Evolutionary conservation across 2,329 filamentous ascomycete genomes (phyloP).

Genomic region (Diaporthe helianthi): DNA sequence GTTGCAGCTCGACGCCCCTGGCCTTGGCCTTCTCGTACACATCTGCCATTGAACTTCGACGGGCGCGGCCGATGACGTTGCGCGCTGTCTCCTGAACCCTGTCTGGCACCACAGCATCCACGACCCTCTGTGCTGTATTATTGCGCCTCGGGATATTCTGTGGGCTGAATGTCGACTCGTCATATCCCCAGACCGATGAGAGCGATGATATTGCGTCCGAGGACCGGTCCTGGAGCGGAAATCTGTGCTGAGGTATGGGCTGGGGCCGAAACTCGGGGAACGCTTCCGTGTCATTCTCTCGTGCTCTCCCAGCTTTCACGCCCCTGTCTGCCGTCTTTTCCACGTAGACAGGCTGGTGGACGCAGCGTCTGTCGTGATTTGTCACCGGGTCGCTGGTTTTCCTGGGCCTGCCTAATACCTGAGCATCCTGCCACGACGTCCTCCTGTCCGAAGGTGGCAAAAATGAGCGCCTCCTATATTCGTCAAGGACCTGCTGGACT

Average conservation of each 20-base stretch:
- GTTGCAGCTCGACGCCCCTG: constrained; percentile 34
- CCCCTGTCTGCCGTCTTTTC: background rate
- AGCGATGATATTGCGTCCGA: background rate
- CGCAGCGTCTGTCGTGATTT: constrained; percentile 3
- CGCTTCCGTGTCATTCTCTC: background rate
- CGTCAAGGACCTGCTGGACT: constrained; percentile 2
- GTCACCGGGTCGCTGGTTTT: constrained; percentile 10
- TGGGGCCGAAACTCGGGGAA: background rate
- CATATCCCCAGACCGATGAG: constrained; percentile 6
- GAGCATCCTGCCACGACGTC: constrained; percentile 6
- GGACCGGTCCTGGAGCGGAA: constrained; percentile 1
- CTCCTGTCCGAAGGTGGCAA: background rate
- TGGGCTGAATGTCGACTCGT: background rate
- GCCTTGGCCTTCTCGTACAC: constrained; percentile 37
- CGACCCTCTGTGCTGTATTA: constrained; percentile 18
- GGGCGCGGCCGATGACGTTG: constrained; percentile 14
- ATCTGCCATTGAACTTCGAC: constrained; percentile 27
- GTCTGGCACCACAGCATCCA: constrained; percentile 28
- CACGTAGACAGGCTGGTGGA: constrained; percentile 1
- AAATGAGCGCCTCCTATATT: constrained; percentile 21
- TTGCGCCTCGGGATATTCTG: constrained; percentile 12
- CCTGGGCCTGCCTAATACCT: background rate
- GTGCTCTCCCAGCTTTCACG: background rate
- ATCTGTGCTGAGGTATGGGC: background rate
- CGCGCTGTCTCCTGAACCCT: constrained; percentile 22